Percentiles rank a stretch among this genome's conserved stretches.
These are phyloP conservation scores for Pseudocercospora cruenta DNA, from an alignment of 2,329 filamentous ascomycete genomes.

Conservation along the genomic window DNA sequence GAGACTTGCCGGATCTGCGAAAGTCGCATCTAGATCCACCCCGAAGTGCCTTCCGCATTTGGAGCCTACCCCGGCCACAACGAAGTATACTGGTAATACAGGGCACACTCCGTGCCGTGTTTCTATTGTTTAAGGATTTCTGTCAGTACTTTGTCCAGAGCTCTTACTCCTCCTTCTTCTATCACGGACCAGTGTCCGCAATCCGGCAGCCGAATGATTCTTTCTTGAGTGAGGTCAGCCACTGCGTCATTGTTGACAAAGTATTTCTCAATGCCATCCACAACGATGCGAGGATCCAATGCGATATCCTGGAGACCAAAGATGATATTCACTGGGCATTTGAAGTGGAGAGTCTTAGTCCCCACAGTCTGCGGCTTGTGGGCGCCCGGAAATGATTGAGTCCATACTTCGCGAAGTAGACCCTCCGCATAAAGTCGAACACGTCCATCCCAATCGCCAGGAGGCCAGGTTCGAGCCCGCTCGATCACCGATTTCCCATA, in stretches of 20 bases:
- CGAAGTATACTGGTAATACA: neutral
- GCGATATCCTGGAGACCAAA: slow-evolving; percentile 59
- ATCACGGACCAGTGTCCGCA: slow-evolving; percentile 60
- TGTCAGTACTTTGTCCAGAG: slow-evolving; percentile 19
- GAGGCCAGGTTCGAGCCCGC: slow-evolving; percentile 40
- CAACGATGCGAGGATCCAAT: slow-evolving; percentile 52
- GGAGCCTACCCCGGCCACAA: neutral
- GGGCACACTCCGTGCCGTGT: neutral
- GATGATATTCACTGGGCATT: slow-evolving; percentile 57
- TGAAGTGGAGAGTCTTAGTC: slow-evolving; percentile 40
- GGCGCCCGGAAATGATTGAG: slow-evolving; percentile 50
- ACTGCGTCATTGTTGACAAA: slow-evolving; percentile 35
- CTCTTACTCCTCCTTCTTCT: slow-evolving; percentile 41
- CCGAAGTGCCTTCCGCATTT: neutral
- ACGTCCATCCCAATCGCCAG: slow-evolving; percentile 55
- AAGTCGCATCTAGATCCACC: neutral
- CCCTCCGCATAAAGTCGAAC: slow-evolving; percentile 59
- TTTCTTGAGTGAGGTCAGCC: slow-evolving; percentile 26
- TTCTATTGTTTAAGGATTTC: neutral
- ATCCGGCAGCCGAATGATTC: slow-evolving; percentile 54
- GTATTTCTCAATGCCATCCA: slow-evolving; percentile 59
- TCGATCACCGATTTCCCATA: slow-evolving; percentile 49
- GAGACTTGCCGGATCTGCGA: neutral
- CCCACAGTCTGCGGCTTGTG: neutral
- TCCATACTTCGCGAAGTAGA: slow-evolving; percentile 51